Conservation (phyloP, 164 flowering plant species). For the Tetracentron sinense region DNA sequence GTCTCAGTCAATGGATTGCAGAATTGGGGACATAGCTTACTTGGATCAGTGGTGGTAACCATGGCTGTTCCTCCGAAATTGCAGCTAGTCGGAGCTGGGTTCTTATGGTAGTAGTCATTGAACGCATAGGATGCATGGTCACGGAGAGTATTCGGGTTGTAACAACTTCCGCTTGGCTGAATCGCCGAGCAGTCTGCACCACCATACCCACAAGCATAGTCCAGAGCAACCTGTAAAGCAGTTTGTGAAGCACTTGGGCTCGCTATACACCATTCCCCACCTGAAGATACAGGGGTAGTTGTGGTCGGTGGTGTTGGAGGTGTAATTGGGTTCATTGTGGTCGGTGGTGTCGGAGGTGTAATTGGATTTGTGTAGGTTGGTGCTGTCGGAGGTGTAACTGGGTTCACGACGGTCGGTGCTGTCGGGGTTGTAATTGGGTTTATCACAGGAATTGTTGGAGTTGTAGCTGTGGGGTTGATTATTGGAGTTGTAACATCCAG, state of each 20-base stretch:
- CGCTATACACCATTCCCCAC: constrained; percentile 78
- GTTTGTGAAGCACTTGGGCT: constrained; percentile 53
- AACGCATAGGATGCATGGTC: constrained; percentile 89
- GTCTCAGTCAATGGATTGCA: not conserved
- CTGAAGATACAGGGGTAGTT: constrained; percentile 24
- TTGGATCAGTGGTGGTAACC: constrained; percentile 63
- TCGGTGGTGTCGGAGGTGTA: constrained; percentile 24
- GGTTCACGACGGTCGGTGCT: constrained; percentile 16
- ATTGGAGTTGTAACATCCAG: constrained; percentile 40
- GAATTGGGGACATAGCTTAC: constrained; percentile 34
- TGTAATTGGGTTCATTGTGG: not conserved
- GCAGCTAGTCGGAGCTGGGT: constrained; percentile 79
- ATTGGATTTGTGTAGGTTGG: constrained; percentile 5
- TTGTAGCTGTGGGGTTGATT: constrained; percentile 23
- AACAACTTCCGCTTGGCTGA: constrained; percentile 68
- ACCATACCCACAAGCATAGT: constrained; percentile 87
- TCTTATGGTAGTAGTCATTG: constrained; percentile 75
- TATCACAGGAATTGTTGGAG: constrained; percentile 21
- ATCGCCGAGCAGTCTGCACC: constrained; percentile 80
- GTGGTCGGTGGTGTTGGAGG: constrained; percentile 31
- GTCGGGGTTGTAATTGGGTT: constrained; percentile 28
- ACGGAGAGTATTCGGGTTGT: constrained; percentile 51
- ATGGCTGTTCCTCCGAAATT: constrained; percentile 82
- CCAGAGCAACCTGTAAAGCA: constrained; percentile 73
- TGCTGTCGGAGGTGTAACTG: constrained; percentile 12